A percentile compares a stretch with the other conserved stretches of the same genome.
These are phyloP conservation scores for Penicillium crystallinum DNA, from an alignment of 495 filamentous ascomycete genomes.

Conservation along the genomic window DNA sequence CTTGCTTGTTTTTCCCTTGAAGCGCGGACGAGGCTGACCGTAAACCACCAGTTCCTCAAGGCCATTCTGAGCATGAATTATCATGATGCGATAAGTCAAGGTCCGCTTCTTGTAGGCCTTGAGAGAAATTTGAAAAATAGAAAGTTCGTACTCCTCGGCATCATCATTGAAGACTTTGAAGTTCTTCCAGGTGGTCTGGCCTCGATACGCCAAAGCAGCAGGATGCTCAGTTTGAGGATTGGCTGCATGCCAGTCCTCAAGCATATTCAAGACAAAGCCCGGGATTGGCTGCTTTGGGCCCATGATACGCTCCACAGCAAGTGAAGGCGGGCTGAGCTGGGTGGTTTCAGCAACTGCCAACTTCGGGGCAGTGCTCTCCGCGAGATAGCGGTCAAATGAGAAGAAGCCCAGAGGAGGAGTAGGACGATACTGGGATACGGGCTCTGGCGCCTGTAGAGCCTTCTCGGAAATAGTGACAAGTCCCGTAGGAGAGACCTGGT, in stretches of 20 bases:
- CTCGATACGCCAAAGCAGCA: neutral
- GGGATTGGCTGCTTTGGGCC: neutral
- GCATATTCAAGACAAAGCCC: neutral
- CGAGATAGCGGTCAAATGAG: neutral
- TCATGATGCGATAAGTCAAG: neutral
- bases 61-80: neutral
- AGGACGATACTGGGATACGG: too few species aligned
- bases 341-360: neutral
- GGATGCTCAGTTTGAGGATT: neutral
- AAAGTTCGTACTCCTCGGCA: constrained; percentile 9
- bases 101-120: neutral
- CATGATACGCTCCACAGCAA: neutral
- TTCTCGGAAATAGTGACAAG: neutral
- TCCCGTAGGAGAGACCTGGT: neutral
- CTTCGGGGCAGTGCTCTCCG: neutral
- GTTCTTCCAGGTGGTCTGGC: neutral
- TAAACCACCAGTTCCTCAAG: neutral
- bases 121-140: neutral
- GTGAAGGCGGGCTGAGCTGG: neutral
- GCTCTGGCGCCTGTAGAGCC: neutral
- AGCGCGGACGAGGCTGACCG: neutral
- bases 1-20: neutral
- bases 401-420: neutral
- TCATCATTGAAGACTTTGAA: constrained; percentile 16
- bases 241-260: neutral